phyloP scores from a whole-genome alignment of 2,329 filamentous ascomycete species.

The Botrytis squamosa region DNA sequence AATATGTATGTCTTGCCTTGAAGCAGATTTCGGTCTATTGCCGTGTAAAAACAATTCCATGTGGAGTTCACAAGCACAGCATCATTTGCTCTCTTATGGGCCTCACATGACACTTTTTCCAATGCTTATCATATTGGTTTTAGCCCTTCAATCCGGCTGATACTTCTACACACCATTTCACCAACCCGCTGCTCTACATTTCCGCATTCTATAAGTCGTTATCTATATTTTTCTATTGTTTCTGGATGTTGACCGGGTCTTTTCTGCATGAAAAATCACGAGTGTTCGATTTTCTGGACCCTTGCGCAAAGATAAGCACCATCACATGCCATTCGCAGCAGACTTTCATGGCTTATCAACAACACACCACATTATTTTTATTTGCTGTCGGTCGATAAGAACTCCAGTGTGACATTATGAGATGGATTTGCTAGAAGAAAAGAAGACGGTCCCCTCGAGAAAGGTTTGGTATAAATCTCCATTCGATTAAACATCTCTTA shows the following conservation, averaged over 20 bases:
- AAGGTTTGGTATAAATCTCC: background rate
- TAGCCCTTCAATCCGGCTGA: background rate
- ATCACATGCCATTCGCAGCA: constrained; percentile 22
- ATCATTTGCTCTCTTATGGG: constrained; percentile 11
- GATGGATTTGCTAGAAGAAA: constrained; percentile 6
- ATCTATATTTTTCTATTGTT: background rate
- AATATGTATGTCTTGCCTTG: background rate
- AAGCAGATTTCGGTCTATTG: background rate
- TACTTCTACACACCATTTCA: constrained; percentile 6
- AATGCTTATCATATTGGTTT: constrained; percentile 4
- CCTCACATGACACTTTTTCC: background rate
- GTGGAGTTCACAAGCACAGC: constrained; percentile 14
- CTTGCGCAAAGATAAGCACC: constrained; percentile 20
- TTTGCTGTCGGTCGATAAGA: constrained; percentile 4
- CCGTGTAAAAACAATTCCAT: background rate
- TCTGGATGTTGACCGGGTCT: background rate
- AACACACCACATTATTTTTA: background rate
- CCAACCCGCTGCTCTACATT: background rate
- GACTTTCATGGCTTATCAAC: constrained; percentile 19
- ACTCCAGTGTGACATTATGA: background rate
- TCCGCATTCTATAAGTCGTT: background rate
- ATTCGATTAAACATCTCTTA: background rate
- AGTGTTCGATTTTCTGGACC: constrained; percentile 14
- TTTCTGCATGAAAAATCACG: constrained; percentile 10
- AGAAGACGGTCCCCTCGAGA: background rate